A percentile compares a stretch with the other conserved stretches of the same genome.
These are phyloP conservation scores for Lactarius indigo DNA, from an alignment of 768 basidiomycete genomes.

Conservation along the genomic window DNA sequence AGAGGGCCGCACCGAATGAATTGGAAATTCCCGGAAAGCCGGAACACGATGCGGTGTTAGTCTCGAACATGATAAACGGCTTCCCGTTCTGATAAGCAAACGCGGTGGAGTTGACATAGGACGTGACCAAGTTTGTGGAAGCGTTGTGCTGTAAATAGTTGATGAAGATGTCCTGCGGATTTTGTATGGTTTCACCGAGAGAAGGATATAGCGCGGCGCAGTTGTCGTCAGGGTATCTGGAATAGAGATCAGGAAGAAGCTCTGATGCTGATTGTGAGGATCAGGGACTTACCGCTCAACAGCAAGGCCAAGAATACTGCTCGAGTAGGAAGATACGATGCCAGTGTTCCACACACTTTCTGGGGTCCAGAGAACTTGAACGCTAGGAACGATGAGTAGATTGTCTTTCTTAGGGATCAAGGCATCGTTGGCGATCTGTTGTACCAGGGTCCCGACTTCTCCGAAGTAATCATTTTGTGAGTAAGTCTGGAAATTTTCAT, in stretches of 20 bases:
- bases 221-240: conserved; percentile 60
- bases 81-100: conserved; percentile 38
- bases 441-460: conserved; percentile 27
- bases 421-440: conserved; percentile 16
- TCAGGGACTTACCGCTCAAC: conserved; percentile 23
- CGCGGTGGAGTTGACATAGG: conserved; percentile 48
- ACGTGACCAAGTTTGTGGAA: conserved; percentile 45
- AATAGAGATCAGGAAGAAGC: conserved; percentile 18
- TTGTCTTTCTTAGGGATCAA: conserved; percentile 13
- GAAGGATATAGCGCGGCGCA: conserved; percentile 49
- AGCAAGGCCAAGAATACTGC: conserved; percentile 9
- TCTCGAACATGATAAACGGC: conserved; percentile 56
- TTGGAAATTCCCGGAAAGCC: conserved; percentile 55
- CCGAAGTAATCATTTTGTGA: conserved; percentile 34
- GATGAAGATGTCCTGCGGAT: conserved; percentile 49
- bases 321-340: conserved; percentile 9
- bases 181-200: conserved; percentile 32
- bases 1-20: conserved; percentile 51
- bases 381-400: conserved; percentile 20
- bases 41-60: conserved; percentile 51
- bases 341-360: conserved; percentile 24
- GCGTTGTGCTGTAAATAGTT: conserved; percentile 59
- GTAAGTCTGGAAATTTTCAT: not conserved
- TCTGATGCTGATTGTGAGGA: not conserved
- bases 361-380: conserved; percentile 17